Base-by-base conservation (phyloP, 192 early-diverging fungal species). In the Entomortierella lignicola region DNA sequence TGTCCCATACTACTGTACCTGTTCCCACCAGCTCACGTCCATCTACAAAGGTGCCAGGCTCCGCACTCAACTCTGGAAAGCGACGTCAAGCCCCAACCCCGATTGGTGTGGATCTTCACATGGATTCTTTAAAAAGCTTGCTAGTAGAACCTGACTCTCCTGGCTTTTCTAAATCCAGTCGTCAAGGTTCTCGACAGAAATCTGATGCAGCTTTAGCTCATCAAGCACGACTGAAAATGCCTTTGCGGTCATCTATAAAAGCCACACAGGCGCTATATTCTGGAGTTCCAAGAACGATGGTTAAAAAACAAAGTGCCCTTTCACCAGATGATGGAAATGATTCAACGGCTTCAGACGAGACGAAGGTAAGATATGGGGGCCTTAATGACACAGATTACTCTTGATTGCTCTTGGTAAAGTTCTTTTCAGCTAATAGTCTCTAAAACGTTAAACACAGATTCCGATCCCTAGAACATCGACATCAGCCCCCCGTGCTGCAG, bases 301-400 rank as follows among this genome's bases (percentile, higher is more conserved):
- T 68, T 26, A 77, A 77, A 37, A 63, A 55, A 17, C 66, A 77
- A 15, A 55, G 47, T 18, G 48, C 62, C 2, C 32, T 63, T 12
- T 77, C 74, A 5, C 74, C 74, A 0, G 74, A 77, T 31, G 74
- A 77, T 32, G 74, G 48, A 26, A 77, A 77, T n/a, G 74, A 77
- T 12, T 77, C 74, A 11, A 77, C 74, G 21, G 74, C 60, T 10
- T 77, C 74, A 11, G 72, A 74, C 17, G 72, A 60, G 13, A 67
- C n/a, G 30, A 74, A 62, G 50, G 63, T 66, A 73, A n/a, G n/a
- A n/a, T n/a, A n/a, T n/a, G n/a, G n/a, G n/a, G n/a, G n/a, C n/a
- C n/a, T n/a, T n/a, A n/a, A n/a, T n/a, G n/a, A n/a, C n/a, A n/a
- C n/a, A n/a, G n/a, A n/a, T n/a, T n/a, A n/a, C n/a, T n/a, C n/a